Conservation (phyloP, 768 basidiomycete genomes). For the Boletus edulis region DNA sequence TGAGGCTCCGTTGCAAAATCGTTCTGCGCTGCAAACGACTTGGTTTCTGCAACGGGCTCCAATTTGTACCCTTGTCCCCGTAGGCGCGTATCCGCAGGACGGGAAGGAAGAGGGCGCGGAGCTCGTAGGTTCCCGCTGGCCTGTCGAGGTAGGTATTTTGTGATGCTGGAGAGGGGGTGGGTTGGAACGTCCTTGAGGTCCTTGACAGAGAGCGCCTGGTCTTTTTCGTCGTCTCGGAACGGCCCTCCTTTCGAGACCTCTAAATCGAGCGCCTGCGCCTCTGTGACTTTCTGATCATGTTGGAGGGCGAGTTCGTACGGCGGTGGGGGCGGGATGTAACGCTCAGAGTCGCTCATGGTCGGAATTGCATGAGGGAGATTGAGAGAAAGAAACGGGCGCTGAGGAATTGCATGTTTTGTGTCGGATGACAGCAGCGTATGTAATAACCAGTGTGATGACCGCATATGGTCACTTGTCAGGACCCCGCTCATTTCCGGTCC, state of each 20-base stretch:
- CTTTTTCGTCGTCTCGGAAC: slow-evolving; percentile 16
- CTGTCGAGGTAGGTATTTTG: slow-evolving; percentile 1
- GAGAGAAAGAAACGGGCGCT: slow-evolving; percentile 10
- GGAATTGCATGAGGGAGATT: not conserved
- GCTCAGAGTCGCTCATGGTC: slow-evolving; percentile 21
- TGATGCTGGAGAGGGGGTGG: no score
- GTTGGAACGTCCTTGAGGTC: not conserved
- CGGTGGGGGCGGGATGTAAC: slow-evolving; percentile 36
- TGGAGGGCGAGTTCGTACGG: slow-evolving; percentile 40
- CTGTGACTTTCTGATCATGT: slow-evolving; percentile 52
- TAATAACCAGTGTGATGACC: slow-evolving; percentile 5
- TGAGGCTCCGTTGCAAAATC: slow-evolving; percentile 10
- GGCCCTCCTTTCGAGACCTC: slow-evolving; percentile 9
- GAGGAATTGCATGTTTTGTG: slow-evolving; percentile 8
- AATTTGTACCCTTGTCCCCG: not conserved
- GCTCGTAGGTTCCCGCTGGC: slow-evolving; percentile 1
- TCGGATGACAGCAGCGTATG: not conserved
- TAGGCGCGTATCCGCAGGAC: slow-evolving; percentile 10
- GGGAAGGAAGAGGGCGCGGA: slow-evolving; percentile 27
- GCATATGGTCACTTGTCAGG: no score
- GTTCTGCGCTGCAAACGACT: not conserved
- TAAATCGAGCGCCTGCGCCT: slow-evolving; percentile 4
- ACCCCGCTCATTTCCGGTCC: slow-evolving; percentile 18
- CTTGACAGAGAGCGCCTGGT: slow-evolving; percentile 15
- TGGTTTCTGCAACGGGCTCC: slow-evolving; percentile 4